Evolutionary conservation across 306 rosid species (phyloP).

Genomic region (Canavalia gladiata): DNA sequence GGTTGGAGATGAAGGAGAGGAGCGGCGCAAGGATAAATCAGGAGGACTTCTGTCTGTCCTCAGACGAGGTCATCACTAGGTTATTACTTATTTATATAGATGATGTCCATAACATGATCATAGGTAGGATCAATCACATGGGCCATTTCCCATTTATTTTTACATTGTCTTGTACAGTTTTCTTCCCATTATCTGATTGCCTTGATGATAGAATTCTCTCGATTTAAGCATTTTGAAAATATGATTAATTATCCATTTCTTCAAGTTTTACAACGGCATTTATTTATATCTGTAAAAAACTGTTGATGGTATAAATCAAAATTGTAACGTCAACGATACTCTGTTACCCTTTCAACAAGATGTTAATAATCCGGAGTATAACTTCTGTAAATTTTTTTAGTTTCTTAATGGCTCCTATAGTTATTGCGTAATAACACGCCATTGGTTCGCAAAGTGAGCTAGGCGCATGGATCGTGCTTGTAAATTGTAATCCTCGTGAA

Average conservation of each 20-base stretch:
- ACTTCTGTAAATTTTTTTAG: neutral
- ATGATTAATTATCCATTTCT: constrained; percentile 37
- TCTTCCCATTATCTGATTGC: constrained; percentile 35
- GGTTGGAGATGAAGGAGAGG: constrained; percentile 82
- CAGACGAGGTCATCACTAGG: constrained; percentile 74
- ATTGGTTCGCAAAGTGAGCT: neutral
- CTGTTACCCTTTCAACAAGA: constrained; percentile 28
- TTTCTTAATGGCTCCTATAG: neutral
- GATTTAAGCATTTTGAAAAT: constrained; percentile 42
- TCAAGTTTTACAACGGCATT: neutral
- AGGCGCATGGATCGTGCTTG: neutral
- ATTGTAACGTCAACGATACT: constrained; percentile 36
- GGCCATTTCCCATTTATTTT: constrained; percentile 44
- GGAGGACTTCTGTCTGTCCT: constrained; percentile 78
- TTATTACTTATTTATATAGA: constrained; percentile 11
- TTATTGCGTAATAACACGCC: neutral
- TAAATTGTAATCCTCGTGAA: neutral
- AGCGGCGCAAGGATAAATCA: constrained; percentile 63
- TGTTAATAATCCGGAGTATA: neutral
- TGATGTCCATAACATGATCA: constrained; percentile 45
- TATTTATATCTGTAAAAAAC: constrained; percentile 33
- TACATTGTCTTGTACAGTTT: constrained; percentile 61
- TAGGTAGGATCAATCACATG: constrained; percentile 48
- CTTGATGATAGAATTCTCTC: neutral
- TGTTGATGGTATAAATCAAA: constrained; percentile 41